Percentiles rank a stretch among this genome's conserved stretches.
phyloP scores from a whole-genome alignment of 2,329 filamentous ascomycete species.

The Ustilaginoidea virens region DNA sequence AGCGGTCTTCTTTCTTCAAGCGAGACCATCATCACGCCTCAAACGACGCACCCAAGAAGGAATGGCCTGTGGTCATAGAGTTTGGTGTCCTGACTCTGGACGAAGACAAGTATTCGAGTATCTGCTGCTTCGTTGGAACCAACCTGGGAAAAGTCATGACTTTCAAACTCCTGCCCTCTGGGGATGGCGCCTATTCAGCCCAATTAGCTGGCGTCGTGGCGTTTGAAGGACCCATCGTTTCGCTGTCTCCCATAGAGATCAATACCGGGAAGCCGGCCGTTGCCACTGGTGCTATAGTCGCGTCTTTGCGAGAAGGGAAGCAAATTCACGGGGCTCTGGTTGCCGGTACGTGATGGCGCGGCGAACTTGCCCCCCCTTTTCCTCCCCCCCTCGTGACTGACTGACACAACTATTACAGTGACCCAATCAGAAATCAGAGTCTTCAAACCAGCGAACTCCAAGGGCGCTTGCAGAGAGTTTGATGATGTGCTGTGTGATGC shows the following conservation, averaged over 20 bases:
- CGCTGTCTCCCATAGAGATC: conserved; percentile 63
- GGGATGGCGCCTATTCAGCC: conserved; percentile 51
- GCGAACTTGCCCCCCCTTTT: no score
- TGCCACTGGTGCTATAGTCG: conserved; percentile 61
- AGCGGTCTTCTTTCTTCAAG: conserved; percentile 56
- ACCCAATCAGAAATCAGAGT: conserved; percentile 65
- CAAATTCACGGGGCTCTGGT: conserved; percentile 71
- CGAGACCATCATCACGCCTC: conserved; percentile 11
- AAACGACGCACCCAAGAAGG: conserved; percentile 29
- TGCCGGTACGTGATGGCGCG: conserved; percentile 46
- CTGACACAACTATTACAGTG: conserved; percentile 20
- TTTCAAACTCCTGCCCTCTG: conserved; percentile 74
- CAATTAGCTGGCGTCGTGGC: conserved; percentile 52
- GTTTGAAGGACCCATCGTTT: conserved; percentile 56
- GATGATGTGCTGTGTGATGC: conserved; percentile 71
- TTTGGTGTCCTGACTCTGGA: conserved; percentile 91
- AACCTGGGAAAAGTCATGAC: conserved; percentile 71
- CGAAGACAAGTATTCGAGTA: conserved; percentile 89
- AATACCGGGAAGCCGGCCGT: conserved; percentile 61
- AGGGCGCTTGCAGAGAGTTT: conserved; percentile 86
- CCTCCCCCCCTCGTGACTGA: not conserved
- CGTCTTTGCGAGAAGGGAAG: conserved; percentile 56
- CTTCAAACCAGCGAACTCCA: conserved; percentile 70
- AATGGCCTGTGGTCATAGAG: conserved; percentile 71
- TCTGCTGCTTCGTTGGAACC: conserved; percentile 83